Evolutionary conservation across 2,329 filamentous ascomycete species (phyloP).

Genomic region (Cytospora chrysosperma): DNA sequence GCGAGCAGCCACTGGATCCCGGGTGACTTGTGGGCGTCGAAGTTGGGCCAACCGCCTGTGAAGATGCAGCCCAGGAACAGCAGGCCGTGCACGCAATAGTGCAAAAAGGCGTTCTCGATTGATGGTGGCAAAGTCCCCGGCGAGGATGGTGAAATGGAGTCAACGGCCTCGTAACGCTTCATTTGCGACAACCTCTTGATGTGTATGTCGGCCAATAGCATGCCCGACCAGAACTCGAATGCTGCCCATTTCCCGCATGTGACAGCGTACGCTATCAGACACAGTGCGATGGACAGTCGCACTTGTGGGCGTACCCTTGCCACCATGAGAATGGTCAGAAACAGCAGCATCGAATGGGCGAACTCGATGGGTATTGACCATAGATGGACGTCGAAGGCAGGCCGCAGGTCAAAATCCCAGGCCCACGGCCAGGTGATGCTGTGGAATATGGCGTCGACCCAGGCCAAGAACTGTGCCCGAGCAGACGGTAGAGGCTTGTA

Average conservation of each 20-base stretch:
- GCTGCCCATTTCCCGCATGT: conserved; percentile 42
- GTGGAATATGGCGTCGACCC: conserved; percentile 34
- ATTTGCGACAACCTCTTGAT: conserved; percentile 34
- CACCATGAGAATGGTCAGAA: conserved; percentile 40
- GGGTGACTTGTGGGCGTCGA: conserved; percentile 34
- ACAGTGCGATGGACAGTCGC: conserved; percentile 33
- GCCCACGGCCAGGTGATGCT: conserved; percentile 37
- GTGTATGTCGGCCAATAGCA: conserved; percentile 46
- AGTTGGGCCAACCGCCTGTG: conserved; percentile 43
- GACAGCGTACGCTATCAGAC: conserved; percentile 39
- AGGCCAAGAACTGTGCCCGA: conserved; percentile 33
- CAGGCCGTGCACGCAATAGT: conserved; percentile 27
- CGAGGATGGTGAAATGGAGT: background rate
- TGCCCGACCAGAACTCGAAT: conserved; percentile 46
- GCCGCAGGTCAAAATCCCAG: conserved; percentile 36
- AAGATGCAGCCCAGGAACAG: conserved; percentile 35
- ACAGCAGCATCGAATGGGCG: conserved; percentile 45
- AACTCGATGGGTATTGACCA: conserved; percentile 52
- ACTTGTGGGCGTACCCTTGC: conserved; percentile 35
- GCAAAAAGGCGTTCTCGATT: conserved; percentile 21
- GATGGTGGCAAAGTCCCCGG: conserved; percentile 13
- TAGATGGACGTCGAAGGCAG: conserved; percentile 43
- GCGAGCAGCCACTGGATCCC: conserved; percentile 35
- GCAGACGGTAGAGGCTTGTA: conserved; percentile 30
- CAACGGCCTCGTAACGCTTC: conserved; percentile 24